Conservation (phyloP, 2,329 filamentous ascomycete species). For the Fusarium solani-melongenae region DNA sequence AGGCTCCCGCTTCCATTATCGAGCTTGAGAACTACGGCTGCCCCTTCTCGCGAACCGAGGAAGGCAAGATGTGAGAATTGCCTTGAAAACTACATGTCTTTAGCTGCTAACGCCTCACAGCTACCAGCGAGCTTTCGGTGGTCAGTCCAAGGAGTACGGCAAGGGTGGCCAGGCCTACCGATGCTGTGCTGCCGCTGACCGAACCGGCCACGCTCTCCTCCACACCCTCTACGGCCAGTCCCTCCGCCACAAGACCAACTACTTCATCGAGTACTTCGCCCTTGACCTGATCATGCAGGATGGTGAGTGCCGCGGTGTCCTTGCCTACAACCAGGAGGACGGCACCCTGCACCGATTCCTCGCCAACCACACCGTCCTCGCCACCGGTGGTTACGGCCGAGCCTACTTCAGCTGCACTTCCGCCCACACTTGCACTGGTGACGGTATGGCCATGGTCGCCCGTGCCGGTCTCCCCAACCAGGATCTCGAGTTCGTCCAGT, state of each 20-base stretch:
- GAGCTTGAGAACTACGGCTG: constrained; percentile 98
- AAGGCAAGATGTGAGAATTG: constrained; percentile 84
- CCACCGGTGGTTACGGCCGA: constrained; percentile 96
- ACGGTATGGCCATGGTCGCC: constrained; percentile 99
- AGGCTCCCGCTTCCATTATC: constrained; percentile 90
- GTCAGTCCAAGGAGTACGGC: constrained; percentile 93
- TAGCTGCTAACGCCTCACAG: constrained; percentile 53
- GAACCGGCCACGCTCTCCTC: constrained; percentile 96
- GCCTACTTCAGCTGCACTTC: constrained; percentile 99
- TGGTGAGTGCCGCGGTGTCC: constrained; percentile 93
- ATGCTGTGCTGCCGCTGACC: constrained; percentile 94
- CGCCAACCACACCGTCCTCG: constrained; percentile 94
- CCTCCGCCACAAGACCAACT: constrained; percentile 97
- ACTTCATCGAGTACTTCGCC: constrained; percentile 99
- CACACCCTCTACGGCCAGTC: constrained; percentile 99
- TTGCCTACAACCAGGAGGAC: constrained; percentile 99
- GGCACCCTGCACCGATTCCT: constrained; percentile 97
- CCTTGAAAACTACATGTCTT: not conserved
- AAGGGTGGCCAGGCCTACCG: constrained; percentile 98
- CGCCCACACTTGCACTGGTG: constrained; percentile 97
- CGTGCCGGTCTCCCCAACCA: constrained; percentile 98
- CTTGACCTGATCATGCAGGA: constrained; percentile 98
- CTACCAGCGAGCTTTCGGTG: constrained; percentile 98
- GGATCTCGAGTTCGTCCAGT: constrained; percentile 99
- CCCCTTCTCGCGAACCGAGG: constrained; percentile 95